Evolutionary conservation across 1,284 basidiomycete species (phyloP).

Genomic region (Tilletiaria anomala): DNA sequence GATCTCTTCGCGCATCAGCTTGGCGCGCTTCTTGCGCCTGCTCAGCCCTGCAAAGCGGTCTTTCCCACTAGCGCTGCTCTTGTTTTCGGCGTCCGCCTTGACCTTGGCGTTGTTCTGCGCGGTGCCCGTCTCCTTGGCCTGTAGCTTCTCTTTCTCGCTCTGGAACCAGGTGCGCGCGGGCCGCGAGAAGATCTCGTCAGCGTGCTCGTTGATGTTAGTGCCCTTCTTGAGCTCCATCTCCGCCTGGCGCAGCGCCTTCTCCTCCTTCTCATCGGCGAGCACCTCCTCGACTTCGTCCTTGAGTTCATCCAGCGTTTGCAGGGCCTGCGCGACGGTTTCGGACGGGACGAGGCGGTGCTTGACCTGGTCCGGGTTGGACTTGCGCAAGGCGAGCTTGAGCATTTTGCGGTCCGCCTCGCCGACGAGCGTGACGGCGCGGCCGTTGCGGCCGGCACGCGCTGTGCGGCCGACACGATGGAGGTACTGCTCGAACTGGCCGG

Average conservation of each 20-base stretch:
- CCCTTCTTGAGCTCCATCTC: conserved; percentile 95
- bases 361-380: conserved; percentile 66
- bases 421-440: conserved; percentile 74
- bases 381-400: conserved; percentile 89
- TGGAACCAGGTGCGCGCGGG: conserved; percentile 99
- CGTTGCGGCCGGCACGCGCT: conserved; percentile 14
- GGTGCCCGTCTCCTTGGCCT: conserved; percentile 6
- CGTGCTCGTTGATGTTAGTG: conserved; percentile 86
- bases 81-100: background rate
- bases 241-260: conserved; percentile 57
- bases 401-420: conserved; percentile 92
- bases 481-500: conserved; percentile 79
- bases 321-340: conserved; percentile 62
- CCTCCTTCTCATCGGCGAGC: conserved; percentile 83
- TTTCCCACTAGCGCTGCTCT: background rate
- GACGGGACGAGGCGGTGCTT: conserved; percentile 74
- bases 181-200: conserved; percentile 81
- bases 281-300: conserved; percentile 69
- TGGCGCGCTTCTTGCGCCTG: conserved; percentile 21
- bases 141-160: conserved; percentile 59
- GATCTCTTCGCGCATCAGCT: conserved; percentile 27
- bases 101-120: conserved; percentile 5
- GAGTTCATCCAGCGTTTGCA: conserved; percentile 55
- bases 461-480: conserved; percentile 92
- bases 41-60: conserved; percentile 28